These are phyloP conservation scores for Leccinum disarticulatum DNA, from an alignment of 768 basidiomycete species.

Conservation along the genomic window DNA sequence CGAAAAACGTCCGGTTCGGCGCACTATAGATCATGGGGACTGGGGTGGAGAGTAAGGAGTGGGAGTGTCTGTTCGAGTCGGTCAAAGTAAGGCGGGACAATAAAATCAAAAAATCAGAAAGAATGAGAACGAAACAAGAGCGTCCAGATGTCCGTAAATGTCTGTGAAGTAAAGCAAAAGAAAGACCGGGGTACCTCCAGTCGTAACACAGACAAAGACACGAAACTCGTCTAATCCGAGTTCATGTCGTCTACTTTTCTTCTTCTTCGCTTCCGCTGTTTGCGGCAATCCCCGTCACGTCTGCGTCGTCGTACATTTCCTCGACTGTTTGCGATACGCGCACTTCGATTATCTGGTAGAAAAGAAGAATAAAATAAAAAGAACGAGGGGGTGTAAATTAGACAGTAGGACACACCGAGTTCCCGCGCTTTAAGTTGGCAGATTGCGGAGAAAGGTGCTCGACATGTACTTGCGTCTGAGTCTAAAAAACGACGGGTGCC, in stretches of 20 bases:
- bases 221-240: not conserved
- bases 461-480: not conserved
- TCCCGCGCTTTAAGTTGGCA: not conserved
- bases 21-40: not conserved
- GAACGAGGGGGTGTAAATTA: not conserved
- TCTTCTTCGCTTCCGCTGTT: not conserved
- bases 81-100: not conserved
- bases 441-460: not conserved
- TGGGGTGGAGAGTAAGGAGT: not conserved
- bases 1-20: not conserved
- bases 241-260: conserved; percentile 25
- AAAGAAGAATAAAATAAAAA: not conserved
- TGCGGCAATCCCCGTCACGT: not conserved
- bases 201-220: not conserved
- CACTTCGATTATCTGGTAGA: conserved; percentile 12
- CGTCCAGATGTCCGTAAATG: not conserved
- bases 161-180: not conserved
- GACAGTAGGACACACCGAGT: conserved; percentile 12
- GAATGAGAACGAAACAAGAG: not conserved
- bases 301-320: conserved; percentile 14
- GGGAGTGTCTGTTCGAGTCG: not conserved
- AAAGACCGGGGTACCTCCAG: not conserved
- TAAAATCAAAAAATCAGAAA: not conserved
- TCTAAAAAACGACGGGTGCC: not conserved
- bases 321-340: conserved; percentile 19